A percentile compares a stretch with the other conserved stretches of the same genome.
Conservation (phyloP, 257 asterid species). For the Nicotiana paniculata region DNA sequence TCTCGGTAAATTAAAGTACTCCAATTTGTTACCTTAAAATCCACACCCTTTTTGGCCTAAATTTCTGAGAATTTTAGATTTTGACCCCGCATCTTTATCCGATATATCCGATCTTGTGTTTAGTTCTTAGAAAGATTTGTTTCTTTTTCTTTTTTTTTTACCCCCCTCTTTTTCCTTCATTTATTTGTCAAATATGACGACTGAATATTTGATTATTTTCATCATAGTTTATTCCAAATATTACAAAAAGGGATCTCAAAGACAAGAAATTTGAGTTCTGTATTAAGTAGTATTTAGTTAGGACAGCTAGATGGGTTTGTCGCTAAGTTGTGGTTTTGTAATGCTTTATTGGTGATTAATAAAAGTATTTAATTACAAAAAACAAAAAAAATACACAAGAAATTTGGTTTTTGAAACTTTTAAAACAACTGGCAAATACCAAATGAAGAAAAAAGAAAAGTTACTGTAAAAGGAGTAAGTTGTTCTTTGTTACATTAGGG, state of each 20-base stretch:
- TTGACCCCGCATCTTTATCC: not conserved
- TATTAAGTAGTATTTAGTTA: no score
- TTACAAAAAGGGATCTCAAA: not conserved
- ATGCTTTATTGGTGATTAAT: no score
- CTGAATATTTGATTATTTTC: not conserved
- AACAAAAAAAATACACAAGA: no score
- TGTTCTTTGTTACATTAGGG: not conserved
- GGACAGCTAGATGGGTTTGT: no score
- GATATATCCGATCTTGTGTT: conserved; percentile 3
- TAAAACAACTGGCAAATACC: not conserved
- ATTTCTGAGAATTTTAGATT: not conserved
- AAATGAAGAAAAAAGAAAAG: not conserved
- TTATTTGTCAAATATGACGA: not conserved
- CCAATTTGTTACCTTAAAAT: not conserved
- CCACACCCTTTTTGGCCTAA: not conserved
- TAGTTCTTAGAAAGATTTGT: not conserved
- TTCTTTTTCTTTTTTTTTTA: not conserved
- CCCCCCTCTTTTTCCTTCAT: no score
- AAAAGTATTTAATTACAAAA: no score
- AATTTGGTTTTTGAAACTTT: not conserved
- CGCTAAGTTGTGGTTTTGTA: no score
- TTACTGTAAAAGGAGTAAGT: not conserved
- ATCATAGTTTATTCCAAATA: not conserved
- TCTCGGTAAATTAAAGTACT: conserved; percentile 1
- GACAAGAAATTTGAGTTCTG: not conserved